Evolutionary conservation across 2,329 filamentous ascomycete species (phyloP).

Genomic region (Macrophomina phaseolina): DNA sequence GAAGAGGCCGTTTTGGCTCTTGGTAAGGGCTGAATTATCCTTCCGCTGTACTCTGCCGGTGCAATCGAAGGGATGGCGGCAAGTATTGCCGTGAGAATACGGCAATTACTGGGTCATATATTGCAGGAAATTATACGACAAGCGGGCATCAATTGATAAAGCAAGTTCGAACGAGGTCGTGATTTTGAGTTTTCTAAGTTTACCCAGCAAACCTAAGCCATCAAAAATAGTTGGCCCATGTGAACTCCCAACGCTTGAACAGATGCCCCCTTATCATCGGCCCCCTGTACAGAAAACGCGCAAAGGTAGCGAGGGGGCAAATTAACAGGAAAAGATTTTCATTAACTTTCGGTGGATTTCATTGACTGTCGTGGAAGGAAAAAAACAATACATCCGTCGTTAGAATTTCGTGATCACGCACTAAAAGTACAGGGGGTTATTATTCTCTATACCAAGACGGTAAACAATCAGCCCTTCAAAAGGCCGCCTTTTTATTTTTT

Average conservation of each 20-base stretch:
- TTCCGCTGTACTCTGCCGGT: too few species aligned
- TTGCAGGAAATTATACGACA: background rate
- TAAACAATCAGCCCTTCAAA: conserved; percentile 13
- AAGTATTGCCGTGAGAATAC: too few species aligned
- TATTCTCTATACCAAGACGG: conserved; percentile 18
- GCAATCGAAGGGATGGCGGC: too few species aligned
- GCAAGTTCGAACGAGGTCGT: background rate
- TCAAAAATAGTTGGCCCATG: background rate
- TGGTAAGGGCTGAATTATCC: background rate
- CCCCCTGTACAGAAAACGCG: background rate
- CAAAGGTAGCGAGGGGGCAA: background rate
- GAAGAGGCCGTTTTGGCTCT: conserved; percentile 22
- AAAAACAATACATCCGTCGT: conserved; percentile 9
- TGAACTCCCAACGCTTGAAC: conserved; percentile 23
- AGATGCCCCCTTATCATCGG: background rate
- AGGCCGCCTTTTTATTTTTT: conserved; percentile 7
- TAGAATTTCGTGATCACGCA: conserved; percentile 19
- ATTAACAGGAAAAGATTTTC: background rate
- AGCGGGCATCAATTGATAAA: background rate
- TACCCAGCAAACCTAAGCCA: conserved; percentile 5
- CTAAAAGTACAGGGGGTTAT: conserved; percentile 15
- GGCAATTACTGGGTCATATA: too few species aligned
- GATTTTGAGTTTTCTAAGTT: conserved; percentile 18
- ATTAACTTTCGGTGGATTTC: conserved; percentile 10
- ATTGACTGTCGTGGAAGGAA: conserved; percentile 21